phyloP scores from a whole-genome alignment of 305 asterid species.

The Solanum hybrid region DNA sequence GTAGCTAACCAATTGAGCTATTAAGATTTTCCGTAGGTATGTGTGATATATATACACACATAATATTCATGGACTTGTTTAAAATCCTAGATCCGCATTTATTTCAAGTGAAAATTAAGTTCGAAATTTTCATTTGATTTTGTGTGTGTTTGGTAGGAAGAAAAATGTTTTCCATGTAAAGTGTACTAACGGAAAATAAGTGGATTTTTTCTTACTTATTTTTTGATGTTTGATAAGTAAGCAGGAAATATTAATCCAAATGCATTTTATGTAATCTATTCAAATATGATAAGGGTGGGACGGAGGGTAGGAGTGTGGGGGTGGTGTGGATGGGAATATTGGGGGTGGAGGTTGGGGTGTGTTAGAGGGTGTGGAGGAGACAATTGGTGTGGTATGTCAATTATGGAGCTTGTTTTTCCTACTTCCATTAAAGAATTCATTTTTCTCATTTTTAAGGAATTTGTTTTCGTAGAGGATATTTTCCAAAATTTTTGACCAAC shows the following conservation, averaged over 20 bases:
- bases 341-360: background rate
- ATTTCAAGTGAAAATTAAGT: background rate
- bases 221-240: background rate
- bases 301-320: background rate
- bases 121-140: background rate
- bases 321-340: background rate
- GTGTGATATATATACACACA: fast-evolving
- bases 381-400: background rate
- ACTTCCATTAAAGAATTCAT: background rate
- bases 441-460: background rate
- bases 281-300: background rate
- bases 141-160: background rate
- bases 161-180: background rate
- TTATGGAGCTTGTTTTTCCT: background rate
- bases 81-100: background rate
- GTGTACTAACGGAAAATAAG: background rate
- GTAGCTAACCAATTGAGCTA: background rate
- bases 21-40: background rate
- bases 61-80: background rate
- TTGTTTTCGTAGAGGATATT: background rate
- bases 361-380: background rate
- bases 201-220: background rate
- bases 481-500: background rate
- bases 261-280: background rate
- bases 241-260: background rate